Conservation (phyloP, 2,329 filamentous ascomycete genomes). For the Endoconidiophora laricicola region DNA sequence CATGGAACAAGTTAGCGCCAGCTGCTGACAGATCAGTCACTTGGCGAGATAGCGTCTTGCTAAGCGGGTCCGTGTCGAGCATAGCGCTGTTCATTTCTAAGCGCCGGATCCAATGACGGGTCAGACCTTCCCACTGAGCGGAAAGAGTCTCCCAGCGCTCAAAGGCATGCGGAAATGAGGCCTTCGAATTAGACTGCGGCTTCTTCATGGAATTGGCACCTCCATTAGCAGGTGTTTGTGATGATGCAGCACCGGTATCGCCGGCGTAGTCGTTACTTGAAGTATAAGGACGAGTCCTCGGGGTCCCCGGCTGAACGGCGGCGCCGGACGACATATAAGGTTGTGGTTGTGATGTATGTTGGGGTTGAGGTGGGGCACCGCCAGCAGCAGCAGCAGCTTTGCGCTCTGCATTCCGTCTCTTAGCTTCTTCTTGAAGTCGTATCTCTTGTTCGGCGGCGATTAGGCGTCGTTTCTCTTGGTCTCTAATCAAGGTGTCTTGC, state of each 20-base stretch:
- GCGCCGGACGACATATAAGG: slow-evolving; percentile 13
- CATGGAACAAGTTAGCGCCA: slow-evolving; percentile 92
- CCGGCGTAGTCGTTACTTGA: slow-evolving; percentile 4
- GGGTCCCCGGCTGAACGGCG: slow-evolving; percentile 13
- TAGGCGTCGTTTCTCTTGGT: slow-evolving; percentile 27
- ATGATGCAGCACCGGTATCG: slow-evolving; percentile 13
- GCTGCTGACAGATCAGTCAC: slow-evolving; percentile 95
- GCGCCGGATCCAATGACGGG: slow-evolving; percentile 90
- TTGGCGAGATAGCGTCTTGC: slow-evolving; percentile 77
- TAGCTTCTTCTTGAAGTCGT: slow-evolving; percentile 36
- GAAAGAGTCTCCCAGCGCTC: slow-evolving; percentile 95
- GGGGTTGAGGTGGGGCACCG: slow-evolving; percentile 10
- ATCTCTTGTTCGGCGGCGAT: slow-evolving; percentile 42
- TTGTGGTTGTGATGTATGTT: slow-evolving; percentile 14
- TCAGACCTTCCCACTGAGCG: slow-evolving; percentile 94
- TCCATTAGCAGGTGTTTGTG: slow-evolving; percentile 12
- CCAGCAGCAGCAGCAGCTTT: slow-evolving; percentile 36
- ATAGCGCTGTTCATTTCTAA: slow-evolving; percentile 83
- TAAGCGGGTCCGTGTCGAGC: slow-evolving; percentile 64
- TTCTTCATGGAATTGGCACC: slow-evolving; percentile 18
- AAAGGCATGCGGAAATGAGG: slow-evolving; percentile 87
- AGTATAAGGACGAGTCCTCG: slow-evolving; percentile 10
- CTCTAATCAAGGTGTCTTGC: slow-evolving; percentile 37
- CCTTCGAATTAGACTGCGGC: slow-evolving; percentile 23
- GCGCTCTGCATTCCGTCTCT: slow-evolving; percentile 42